These are phyloP conservation scores for Fusarium multiceps DNA, from an alignment of 2,329 filamentous ascomycete genomes.

Conservation along the genomic window DNA sequence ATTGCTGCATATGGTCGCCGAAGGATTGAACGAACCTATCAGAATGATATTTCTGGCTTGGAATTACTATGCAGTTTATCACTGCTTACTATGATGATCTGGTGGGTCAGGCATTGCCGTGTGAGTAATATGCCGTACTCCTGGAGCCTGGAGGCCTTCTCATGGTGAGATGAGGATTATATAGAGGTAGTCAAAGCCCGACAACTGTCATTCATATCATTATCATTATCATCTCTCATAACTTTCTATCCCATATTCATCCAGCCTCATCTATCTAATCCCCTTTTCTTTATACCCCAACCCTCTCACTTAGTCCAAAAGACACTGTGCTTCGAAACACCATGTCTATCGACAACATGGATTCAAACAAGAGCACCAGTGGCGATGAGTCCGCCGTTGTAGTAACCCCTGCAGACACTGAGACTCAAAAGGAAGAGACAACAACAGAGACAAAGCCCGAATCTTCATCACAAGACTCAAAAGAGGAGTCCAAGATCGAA, in stretches of 20 bases:
- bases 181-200: not conserved
- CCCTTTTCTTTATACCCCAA: no score
- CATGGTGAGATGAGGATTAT: slow-evolving; percentile 1
- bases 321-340: not conserved
- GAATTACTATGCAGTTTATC: not conserved
- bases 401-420: slow-evolving; percentile 39
- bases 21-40: slow-evolving; percentile 4
- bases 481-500: slow-evolving; percentile 9
- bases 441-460: slow-evolving; percentile 26
- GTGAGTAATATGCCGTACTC: slow-evolving; percentile 32
- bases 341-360: slow-evolving; percentile 36
- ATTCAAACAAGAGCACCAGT: slow-evolving; percentile 37
- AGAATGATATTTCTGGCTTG: not conserved
- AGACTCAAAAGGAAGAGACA: slow-evolving; percentile 27
- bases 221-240: not conserved
- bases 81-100: not conserved
- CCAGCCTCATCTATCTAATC: no score
- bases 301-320: not conserved
- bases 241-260: no score
- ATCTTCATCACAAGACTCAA: not conserved
- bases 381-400: slow-evolving; percentile 38
- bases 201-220: not conserved
- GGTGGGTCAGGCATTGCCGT: slow-evolving; percentile 10
- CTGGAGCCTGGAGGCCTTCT: not conserved
- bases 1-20: slow-evolving; percentile 1